Evolutionary conservation across 192 early-diverging fungal genomes (phyloP).

Genomic region (Backusella parvicylindrica): DNA sequence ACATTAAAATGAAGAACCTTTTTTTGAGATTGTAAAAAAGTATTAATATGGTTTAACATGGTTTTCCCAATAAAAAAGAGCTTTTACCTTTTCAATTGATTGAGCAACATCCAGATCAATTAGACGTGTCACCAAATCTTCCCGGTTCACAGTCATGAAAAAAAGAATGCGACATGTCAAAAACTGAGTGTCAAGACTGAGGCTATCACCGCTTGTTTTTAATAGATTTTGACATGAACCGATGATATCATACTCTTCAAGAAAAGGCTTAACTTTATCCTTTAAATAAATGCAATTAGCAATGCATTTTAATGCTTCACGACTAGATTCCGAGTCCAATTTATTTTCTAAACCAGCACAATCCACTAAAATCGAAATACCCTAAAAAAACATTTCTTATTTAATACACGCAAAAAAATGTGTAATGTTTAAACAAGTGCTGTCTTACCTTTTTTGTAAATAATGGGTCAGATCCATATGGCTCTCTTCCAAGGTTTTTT

Average conservation of each 20-base stretch:
- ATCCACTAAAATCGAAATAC: conserved; percentile 33
- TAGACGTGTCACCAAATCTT: conserved; percentile 35
- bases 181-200: conserved; percentile 56
- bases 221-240: conserved; percentile 32
- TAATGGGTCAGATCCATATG: conserved; percentile 52
- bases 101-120: conserved; percentile 39
- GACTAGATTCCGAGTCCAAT: conserved; percentile 32
- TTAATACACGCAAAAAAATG: not conserved
- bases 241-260: conserved; percentile 46
- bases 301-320: conserved; percentile 66
- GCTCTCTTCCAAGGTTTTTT: conserved; percentile 57
- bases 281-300: conserved; percentile 62
- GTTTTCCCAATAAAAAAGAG: not conserved
- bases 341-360: conserved; percentile 24
- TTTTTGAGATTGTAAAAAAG: not conserved
- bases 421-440: not conserved
- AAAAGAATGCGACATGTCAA: conserved; percentile 64
- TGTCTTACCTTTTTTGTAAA: conserved; percentile 41
- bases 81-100: conserved; percentile 35
- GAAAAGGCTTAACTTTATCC: conserved; percentile 37
- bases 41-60: not conserved
- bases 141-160: conserved; percentile 54
- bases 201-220: conserved; percentile 15
- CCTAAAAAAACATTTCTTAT: conserved; percentile 19
- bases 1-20: not conserved